Percentiles rank a stretch among this genome's conserved stretches.
phyloP scores from a whole-genome alignment of 352 stramenopile genomes.

The Pythium plurisporium region DNA sequence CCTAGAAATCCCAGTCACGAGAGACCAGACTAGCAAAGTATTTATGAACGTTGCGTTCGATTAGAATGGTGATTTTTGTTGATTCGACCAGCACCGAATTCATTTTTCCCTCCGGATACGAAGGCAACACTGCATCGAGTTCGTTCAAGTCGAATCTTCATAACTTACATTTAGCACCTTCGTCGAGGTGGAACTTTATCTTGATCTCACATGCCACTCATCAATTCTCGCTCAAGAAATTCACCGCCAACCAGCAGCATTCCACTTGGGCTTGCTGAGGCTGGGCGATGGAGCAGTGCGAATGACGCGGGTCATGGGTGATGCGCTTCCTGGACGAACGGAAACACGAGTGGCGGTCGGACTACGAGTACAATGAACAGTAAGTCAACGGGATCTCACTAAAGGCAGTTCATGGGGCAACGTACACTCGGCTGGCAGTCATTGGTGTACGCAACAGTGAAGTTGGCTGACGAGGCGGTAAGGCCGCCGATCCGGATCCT shows the following conservation, averaged over 20 bases:
- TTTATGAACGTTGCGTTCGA: background rate
- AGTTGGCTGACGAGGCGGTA: constrained; percentile 25
- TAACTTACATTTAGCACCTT: constrained; percentile 11
- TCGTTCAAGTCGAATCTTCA: background rate
- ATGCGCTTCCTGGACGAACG: constrained; percentile 17
- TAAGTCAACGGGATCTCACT: background rate
- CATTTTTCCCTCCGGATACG: no score
- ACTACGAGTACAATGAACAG: background rate
- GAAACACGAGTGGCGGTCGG: background rate
- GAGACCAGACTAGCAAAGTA: background rate
- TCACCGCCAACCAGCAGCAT: constrained; percentile 49
- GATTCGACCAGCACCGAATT: no score
- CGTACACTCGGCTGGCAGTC: constrained; percentile 30
- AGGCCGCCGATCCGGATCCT: background rate
- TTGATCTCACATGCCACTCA: background rate
- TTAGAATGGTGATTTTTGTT: no score
- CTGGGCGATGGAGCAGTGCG: constrained; percentile 11
- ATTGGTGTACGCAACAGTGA: constrained; percentile 25
- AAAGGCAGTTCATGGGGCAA: background rate
- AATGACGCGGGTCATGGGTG: constrained; percentile 14
- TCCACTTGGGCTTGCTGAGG: constrained; percentile 50
- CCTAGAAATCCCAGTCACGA: background rate
- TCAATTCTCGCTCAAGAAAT: background rate
- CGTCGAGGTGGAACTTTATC: background rate
- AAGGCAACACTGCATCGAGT: background rate